These are phyloP conservation scores for Sporothrix globosa DNA, from an alignment of 2,329 filamentous ascomycete species.

Conservation along the genomic window DNA sequence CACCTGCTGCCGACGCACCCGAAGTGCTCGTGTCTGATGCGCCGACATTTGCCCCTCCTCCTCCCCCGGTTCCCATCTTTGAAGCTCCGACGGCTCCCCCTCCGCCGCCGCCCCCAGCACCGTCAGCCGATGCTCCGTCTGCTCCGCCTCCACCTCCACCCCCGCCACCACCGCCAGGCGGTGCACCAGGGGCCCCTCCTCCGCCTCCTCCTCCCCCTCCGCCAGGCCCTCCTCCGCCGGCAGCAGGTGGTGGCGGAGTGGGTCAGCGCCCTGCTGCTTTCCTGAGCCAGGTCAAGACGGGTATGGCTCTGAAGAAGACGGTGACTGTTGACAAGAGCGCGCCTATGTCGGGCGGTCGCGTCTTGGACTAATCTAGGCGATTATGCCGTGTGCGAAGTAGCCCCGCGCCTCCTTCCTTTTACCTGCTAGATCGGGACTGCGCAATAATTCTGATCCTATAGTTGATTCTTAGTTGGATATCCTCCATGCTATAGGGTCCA, in stretches of 20 bases:
- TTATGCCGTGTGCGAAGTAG: constrained; percentile 23
- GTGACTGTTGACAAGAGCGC: constrained; percentile 84
- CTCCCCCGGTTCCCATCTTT: constrained; percentile 38
- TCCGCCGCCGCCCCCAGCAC: constrained; percentile 39
- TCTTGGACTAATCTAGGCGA: constrained; percentile 52
- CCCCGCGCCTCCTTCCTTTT: neutral
- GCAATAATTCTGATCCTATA: constrained; percentile 3
- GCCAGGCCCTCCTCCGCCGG: constrained; percentile 41
- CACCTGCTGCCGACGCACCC: constrained; percentile 40
- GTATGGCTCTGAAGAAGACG: constrained; percentile 81
- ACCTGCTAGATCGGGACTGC: constrained; percentile 8
- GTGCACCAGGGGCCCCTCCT: constrained; percentile 42
- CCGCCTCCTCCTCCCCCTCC: constrained; percentile 51
- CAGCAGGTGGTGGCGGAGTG: constrained; percentile 43
- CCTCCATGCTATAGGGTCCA: constrained; percentile 16
- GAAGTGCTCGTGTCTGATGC: constrained; percentile 37
- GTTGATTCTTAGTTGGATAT: constrained; percentile 14
- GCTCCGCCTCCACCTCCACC: constrained; percentile 46
- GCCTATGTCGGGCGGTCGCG: constrained; percentile 73
- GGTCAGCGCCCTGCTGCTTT: constrained; percentile 61
- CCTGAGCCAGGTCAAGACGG: constrained; percentile 80
- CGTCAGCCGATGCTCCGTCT: constrained; percentile 33
- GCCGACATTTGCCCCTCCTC: constrained; percentile 33
- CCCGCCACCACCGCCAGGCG: constrained; percentile 46
- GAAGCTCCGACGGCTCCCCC: constrained; percentile 40